Evolutionary conservation across 805 yeast genomes (phyloP).

Genomic region (Candida rishiriensis): DNA sequence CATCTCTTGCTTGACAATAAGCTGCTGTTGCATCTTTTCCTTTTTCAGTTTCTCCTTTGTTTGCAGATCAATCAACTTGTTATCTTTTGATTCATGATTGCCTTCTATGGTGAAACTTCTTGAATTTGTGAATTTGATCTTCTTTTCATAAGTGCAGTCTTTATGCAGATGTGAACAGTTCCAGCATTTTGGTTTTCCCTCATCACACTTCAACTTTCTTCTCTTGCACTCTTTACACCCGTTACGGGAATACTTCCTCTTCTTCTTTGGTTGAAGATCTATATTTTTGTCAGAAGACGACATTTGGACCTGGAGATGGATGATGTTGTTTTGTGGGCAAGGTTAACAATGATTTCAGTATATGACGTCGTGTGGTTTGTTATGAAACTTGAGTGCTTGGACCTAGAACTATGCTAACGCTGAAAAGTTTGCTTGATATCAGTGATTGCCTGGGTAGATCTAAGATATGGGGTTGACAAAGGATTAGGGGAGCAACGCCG

Average conservation of each 20-base stretch:
- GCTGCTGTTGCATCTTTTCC: neutral
- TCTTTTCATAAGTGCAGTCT: conserved; percentile 34
- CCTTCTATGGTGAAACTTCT: conserved; percentile 25
- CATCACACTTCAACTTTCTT: conserved; percentile 40
- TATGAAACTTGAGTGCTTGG: too few relatives aligned
- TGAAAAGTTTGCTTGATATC: too few relatives aligned
- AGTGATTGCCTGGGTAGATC: too few relatives aligned
- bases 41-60: conserved; percentile 8
- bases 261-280: conserved; percentile 22
- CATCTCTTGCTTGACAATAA: too few relatives aligned
- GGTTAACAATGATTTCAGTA: too few relatives aligned
- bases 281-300: neutral
- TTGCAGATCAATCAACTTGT: conserved; percentile 12
- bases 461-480: too few relatives aligned
- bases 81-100: conserved; percentile 3
- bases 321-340: too few relatives aligned
- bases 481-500: too few relatives aligned
- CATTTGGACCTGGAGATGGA: neutral
- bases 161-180: conserved; percentile 35
- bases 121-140: conserved; percentile 29
- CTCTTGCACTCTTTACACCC: conserved; percentile 45
- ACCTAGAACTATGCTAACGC: too few relatives aligned
- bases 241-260: conserved; percentile 39
- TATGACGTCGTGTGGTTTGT: too few relatives aligned
- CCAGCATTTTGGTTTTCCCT: conserved; percentile 36